Percentiles rank a stretch among this genome's conserved stretches.
Evolutionary conservation across 192 early-diverging fungal genomes (phyloP).

Genomic region (Backusella macrospora): DNA sequence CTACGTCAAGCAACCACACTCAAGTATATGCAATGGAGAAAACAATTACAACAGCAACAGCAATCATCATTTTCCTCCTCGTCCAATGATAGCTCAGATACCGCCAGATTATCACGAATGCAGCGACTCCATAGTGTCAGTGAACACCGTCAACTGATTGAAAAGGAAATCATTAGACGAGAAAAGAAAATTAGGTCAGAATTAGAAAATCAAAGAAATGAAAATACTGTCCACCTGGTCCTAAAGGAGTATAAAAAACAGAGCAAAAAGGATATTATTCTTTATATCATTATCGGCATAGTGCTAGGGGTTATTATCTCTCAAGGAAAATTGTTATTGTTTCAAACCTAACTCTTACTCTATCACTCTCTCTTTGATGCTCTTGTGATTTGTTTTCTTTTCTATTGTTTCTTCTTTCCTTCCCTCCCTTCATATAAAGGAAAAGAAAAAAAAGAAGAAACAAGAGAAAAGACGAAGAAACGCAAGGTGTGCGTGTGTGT

Average conservation of each 20-base stretch:
- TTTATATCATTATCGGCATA: background rate
- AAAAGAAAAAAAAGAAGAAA: background rate
- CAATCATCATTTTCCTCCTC: background rate
- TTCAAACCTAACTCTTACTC: background rate
- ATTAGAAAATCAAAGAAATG: slow-evolving; percentile 3
- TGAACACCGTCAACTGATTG: slow-evolving; percentile 33
- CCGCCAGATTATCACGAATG: background rate
- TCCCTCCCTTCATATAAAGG: background rate
- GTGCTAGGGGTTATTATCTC: background rate
- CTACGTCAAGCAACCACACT: background rate
- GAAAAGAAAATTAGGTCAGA: slow-evolving; percentile 25
- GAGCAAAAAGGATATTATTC: background rate
- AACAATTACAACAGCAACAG: background rate
- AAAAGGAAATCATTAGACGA: slow-evolving; percentile 26
- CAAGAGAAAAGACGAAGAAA: background rate
- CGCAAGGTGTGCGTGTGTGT: no score
- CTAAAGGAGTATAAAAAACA: slow-evolving; percentile 18
- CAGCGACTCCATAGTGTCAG: slow-evolving; percentile 27
- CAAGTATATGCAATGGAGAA: slow-evolving; percentile 7
- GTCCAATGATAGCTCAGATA: slow-evolving; percentile 13
- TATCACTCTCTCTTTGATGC: background rate
- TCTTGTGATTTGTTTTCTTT: background rate
- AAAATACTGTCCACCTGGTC: slow-evolving; percentile 15
- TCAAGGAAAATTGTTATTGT: background rate
- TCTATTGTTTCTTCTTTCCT: background rate